phyloP scores from a whole-genome alignment of 2,329 filamentous ascomycete genomes.

The Dactylellina parvicollis region DNA sequence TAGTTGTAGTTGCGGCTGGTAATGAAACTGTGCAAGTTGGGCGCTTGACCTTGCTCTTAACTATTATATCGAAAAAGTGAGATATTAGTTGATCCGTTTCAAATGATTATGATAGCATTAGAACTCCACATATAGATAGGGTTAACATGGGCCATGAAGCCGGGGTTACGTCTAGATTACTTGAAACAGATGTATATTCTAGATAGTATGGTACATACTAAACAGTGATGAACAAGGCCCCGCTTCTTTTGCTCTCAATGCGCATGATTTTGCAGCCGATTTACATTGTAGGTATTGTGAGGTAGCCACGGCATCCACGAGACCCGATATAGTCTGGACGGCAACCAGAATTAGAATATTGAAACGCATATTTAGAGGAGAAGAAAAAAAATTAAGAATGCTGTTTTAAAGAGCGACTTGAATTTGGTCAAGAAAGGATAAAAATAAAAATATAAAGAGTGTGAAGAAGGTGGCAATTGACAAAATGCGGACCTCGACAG shows the following conservation, averaged over 20 bases:
- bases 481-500: no score
- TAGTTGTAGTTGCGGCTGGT: constrained; percentile 13
- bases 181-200: not conserved
- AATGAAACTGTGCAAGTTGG: constrained; percentile 30
- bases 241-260: not conserved
- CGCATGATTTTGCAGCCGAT: constrained; percentile 26
- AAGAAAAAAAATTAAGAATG: not conserved
- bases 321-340: constrained; percentile 11
- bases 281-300: constrained; percentile 15
- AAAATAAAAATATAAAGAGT: no score
- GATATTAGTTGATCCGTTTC: no score
- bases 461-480: no score
- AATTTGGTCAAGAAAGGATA: not conserved
- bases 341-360: not conserved
- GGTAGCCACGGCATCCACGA: not conserved
- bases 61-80: constrained; percentile 10
- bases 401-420: constrained; percentile 12
- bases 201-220: constrained; percentile 7
- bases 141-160: no score
- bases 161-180: no score
- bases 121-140: not conserved
- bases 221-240: constrained; percentile 33
- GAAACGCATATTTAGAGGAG: constrained; percentile 24
- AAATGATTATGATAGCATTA: no score
- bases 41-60: constrained; percentile 27